Evolutionary conservation across 2,329 filamentous ascomycete species (phyloP).

Genomic region (Coniella vitis): DNA sequence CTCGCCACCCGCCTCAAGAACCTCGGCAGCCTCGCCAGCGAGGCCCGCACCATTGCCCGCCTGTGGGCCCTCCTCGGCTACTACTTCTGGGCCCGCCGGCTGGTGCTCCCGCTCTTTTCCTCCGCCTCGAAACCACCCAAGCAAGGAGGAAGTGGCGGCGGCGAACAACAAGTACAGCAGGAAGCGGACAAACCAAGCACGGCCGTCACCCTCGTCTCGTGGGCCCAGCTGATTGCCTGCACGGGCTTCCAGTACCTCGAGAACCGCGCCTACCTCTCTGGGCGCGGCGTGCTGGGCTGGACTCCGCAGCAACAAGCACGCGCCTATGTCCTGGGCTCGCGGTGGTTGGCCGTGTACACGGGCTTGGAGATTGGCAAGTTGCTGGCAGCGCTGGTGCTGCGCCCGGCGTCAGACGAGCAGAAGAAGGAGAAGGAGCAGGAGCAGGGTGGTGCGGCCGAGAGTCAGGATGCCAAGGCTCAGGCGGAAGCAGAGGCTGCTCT

Average conservation of each 20-base stretch:
- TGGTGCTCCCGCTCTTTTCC: slow-evolving; percentile 32
- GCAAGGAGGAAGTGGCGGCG: neutral
- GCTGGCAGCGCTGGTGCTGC: slow-evolving; percentile 36
- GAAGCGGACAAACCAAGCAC: slow-evolving; percentile 25
- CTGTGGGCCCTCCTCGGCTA: slow-evolving; percentile 73
- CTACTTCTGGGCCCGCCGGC: slow-evolving; percentile 57
- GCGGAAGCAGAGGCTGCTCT: slow-evolving; percentile 35
- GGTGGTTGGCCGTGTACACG: slow-evolving; percentile 77
- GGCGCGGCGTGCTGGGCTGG: slow-evolving; percentile 63
- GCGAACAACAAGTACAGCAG: neutral
- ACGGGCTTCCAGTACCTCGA: slow-evolving; percentile 71
- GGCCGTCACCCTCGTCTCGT: slow-evolving; percentile 47
- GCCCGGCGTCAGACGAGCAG: slow-evolving; percentile 26
- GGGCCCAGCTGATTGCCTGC: slow-evolving; percentile 62
- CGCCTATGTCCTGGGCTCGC: slow-evolving; percentile 65
- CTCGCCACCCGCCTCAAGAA: slow-evolving; percentile 48
- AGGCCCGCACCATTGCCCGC: slow-evolving; percentile 65
- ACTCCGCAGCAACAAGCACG: slow-evolving; percentile 48
- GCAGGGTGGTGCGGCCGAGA: slow-evolving; percentile 30
- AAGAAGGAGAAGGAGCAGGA: slow-evolving; percentile 36
- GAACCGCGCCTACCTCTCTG: slow-evolving; percentile 71
- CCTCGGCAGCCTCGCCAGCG: slow-evolving; percentile 59
- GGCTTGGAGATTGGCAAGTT: slow-evolving; percentile 68
- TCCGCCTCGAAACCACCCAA: no score
- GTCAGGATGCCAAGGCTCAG: no score